Conservation (phyloP, 1,284 basidiomycete species). For the Irpex lacteus region DNA sequence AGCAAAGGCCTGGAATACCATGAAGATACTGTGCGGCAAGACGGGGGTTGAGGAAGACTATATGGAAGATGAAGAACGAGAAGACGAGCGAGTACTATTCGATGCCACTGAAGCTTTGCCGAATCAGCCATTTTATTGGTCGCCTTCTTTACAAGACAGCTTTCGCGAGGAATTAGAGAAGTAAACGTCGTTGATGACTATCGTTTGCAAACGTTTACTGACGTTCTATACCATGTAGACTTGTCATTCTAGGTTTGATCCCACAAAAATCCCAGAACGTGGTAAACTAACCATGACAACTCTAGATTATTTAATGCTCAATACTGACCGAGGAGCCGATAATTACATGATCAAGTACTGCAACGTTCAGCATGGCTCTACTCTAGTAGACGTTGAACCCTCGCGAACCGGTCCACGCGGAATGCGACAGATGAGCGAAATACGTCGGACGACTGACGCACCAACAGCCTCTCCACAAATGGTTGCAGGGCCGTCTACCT, state of each 20-base stretch:
- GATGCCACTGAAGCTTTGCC: slow-evolving; percentile 58
- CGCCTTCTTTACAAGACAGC: slow-evolving; percentile 66
- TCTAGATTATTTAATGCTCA: slow-evolving; percentile 84
- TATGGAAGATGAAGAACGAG: slow-evolving; percentile 65
- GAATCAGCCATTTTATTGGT: slow-evolving; percentile 78
- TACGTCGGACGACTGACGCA: slow-evolving; percentile 45
- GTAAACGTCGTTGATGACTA: slow-evolving; percentile 34
- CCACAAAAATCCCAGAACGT: neutral
- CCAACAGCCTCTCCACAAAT: slow-evolving; percentile 37
- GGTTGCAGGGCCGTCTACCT: slow-evolving; percentile 20
- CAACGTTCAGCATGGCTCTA: slow-evolving; percentile 71
- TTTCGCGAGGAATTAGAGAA: slow-evolving; percentile 89
- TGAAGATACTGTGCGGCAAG: slow-evolving; percentile 76
- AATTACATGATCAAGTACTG: slow-evolving; percentile 90
- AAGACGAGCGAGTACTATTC: slow-evolving; percentile 64
- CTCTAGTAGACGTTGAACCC: slow-evolving; percentile 75
- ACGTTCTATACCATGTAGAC: slow-evolving; percentile 38
- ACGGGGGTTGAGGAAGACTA: slow-evolving; percentile 71
- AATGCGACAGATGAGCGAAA: slow-evolving; percentile 71
- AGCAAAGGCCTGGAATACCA: slow-evolving; percentile 62
- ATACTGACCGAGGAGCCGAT: slow-evolving; percentile 82
- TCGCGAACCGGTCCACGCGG: slow-evolving; percentile 57
- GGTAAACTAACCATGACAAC: neutral
- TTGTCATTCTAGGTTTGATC: slow-evolving; percentile 73
- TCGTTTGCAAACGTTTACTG: slow-evolving; percentile 10